Evolutionary conservation across 1,284 basidiomycete species (phyloP), one percentile per base, ranked within the genome.

Genomic region (Ceratobasidium sp.): DNA sequence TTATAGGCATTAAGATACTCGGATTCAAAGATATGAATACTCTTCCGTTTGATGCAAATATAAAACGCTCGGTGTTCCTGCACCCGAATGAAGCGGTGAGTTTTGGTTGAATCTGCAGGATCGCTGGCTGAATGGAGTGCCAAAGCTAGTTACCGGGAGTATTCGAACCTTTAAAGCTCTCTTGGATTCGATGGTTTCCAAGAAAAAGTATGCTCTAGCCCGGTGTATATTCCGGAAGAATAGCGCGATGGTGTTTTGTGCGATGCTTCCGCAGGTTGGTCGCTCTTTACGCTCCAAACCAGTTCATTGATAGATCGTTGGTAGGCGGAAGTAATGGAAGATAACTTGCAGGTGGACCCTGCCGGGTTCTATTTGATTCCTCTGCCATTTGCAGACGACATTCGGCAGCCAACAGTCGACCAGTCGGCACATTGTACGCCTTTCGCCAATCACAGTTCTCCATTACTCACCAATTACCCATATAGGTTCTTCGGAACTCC

Each of bases 351-450:
- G 87, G 86, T 87, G 51, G 89, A 92, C 66, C 94, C 97, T 24
- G 90, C 94, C 0, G 98, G 98, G 0, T 94, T 99, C 81, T 94
- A 98, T 82, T 85, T 98, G 66, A 92, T 98, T 75, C 90, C 91
- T 11, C 82, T 98, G 29, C 96, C 97, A 0, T 99, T 93, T 80
- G 92, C 93, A 7, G 97, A 99, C 80, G 98, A 99, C 79, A 91
- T 99, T 63, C 90, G 97, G 59, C 86, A 88, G 39, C 90, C 90
- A 7, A 91, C 93, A 58, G 81, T 89, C 64, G 84, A 88, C 72
- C 83, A 86, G 76, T 87, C 82, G 2, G 81, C 85, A 80, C 86
- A 85, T 85, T 90, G 91, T 87, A 78, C 56, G 82, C n/a, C 34
- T 34, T 34, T 34, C n/a, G n/a, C n/a, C n/a, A n/a, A n/a, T n/a